Conservation (phyloP, 768 basidiomycete genomes). For the Boletus tylopilopsis region DNA sequence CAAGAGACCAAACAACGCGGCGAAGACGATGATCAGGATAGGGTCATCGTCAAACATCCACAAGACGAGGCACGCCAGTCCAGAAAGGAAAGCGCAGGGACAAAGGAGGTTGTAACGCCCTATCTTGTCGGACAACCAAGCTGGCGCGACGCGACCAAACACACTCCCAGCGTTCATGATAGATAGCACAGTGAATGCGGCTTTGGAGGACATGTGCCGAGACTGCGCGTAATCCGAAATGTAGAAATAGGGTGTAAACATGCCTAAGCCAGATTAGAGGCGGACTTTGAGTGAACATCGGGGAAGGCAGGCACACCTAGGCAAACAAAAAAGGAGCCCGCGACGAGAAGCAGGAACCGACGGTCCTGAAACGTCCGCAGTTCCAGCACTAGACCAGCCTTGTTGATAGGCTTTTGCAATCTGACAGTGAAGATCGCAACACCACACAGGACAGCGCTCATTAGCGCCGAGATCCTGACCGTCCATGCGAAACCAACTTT, state of each 20-base stretch:
- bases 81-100: constrained; percentile 60
- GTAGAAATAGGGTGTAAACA: constrained; percentile 72
- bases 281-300: not conserved
- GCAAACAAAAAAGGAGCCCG: constrained; percentile 56
- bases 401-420: constrained; percentile 22
- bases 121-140: constrained; percentile 58
- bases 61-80: constrained; percentile 52
- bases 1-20: constrained; percentile 57
- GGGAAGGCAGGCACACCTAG: constrained; percentile 43
- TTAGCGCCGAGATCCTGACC: constrained; percentile 52
- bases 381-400: constrained; percentile 21
- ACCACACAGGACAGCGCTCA: constrained; percentile 46
- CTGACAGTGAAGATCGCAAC: constrained; percentile 47
- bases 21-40: constrained; percentile 45
- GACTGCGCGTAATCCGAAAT: constrained; percentile 56
- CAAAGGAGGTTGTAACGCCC: constrained; percentile 66
- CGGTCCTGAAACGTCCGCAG: constrained; percentile 39
- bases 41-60: constrained; percentile 50
- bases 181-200: constrained; percentile 55
- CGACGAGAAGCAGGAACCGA: constrained; percentile 49
- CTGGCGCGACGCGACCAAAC: constrained; percentile 60
- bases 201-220: constrained; percentile 32
- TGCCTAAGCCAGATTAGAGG: constrained; percentile 37
- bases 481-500: constrained; percentile 60
- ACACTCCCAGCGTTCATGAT: constrained; percentile 68